Base-by-base conservation (phyloP, 2,329 filamentous ascomycete genomes). In the Ceratocystis papillata region DNA sequence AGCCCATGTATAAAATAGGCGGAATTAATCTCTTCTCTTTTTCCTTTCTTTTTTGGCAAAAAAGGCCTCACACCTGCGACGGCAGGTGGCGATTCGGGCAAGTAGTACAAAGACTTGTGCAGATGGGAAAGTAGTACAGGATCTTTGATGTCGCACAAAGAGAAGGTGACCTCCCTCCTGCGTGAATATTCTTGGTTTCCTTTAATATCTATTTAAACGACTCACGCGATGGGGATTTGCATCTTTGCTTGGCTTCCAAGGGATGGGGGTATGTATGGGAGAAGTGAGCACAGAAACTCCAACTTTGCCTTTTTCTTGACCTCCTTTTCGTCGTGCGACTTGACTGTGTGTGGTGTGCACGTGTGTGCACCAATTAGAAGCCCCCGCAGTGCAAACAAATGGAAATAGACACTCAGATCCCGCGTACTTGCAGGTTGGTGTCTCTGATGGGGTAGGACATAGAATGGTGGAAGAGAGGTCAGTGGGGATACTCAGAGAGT, bases 371-470 rank as follows among this genome's bases (percentile, higher is more conserved):
- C 48, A 53, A 53, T 53, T 22, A 10, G n/a, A 53, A 25, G 7
- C 48, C 48, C 48, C n/a, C 48, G 53, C 25, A n/a, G 22, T 30
- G 22, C 28, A 57, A 22, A n/a, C 28, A 57, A 33, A 57, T 17
- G 53, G 53, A 57, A 57, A 57, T 30, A 57, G 53, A 65, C 28
- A 66, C 46, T 62, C 44, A 62, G 64, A 66, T 66, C 64, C 71
- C 72, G 71, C 71, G 70, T 72, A 69, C 72, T 70, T 72, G 72
- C 72, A 72, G 70, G 68, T 66, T 22, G 45, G 66, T 69, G 69
- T 73, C 69, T 73, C 70, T 73, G 72, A 73, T 73, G 70, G 65
- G 65, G 71, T 72, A 37, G 62, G 66, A 73, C 72, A 65, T 7
- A 17, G 25, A n/a, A 30, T 25, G 10, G 28, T 55, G n/a, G n/a